Evolutionary conservation across 345 rosid species (phyloP).

Genomic region (Carallia pectinifolia): DNA sequence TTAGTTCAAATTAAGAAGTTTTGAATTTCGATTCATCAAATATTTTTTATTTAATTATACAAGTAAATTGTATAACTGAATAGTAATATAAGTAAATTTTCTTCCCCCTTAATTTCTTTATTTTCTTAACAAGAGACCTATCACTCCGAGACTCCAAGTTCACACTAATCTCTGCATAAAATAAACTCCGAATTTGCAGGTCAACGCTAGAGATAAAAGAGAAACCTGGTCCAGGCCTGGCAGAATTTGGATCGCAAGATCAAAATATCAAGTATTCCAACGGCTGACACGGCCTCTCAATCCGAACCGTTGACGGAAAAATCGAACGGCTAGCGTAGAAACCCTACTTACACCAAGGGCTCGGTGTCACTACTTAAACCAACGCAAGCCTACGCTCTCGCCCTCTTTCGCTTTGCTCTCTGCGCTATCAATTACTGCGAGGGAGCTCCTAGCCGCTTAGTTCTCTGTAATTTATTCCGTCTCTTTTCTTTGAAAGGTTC

Average conservation of each 20-base stretch:
- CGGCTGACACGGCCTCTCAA: not conserved
- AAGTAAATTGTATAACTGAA: no score
- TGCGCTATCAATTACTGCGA: not conserved
- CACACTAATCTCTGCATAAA: no score
- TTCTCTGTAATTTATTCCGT: not conserved
- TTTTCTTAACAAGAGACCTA: no score
- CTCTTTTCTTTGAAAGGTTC: conserved; percentile 3
- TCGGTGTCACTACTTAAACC: conserved; percentile 1
- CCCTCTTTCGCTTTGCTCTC: not conserved
- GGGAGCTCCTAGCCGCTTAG: not conserved
- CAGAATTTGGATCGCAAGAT: not conserved
- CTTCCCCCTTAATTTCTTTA: no score
- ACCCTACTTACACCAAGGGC: not conserved
- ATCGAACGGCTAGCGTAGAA: not conserved
- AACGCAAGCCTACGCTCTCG: not conserved
- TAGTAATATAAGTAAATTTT: no score
- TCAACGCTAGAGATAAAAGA: not conserved
- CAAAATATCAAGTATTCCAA: not conserved
- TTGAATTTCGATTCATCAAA: no score
- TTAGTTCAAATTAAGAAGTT: no score
- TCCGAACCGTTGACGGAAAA: not conserved
- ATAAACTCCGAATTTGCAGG: not conserved
- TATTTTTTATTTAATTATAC: no score
- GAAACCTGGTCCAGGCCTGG: not conserved
- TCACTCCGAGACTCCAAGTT: no score